Evolutionary conservation across 2,329 filamentous ascomycete species (phyloP).

Genomic region (Byssothecium circinans): DNA sequence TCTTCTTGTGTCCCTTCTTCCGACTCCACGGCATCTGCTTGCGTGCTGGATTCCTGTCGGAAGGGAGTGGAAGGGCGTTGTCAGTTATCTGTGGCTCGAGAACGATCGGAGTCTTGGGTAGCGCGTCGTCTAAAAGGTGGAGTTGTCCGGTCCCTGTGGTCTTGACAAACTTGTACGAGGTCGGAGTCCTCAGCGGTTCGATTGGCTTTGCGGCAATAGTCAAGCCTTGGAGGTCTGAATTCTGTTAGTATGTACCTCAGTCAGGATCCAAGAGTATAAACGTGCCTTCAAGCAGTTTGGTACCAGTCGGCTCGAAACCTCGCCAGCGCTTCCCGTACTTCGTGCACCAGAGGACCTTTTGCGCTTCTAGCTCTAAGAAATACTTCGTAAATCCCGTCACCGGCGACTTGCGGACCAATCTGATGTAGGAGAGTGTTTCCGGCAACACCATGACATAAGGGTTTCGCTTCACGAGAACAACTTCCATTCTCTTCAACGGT

Average conservation of each 20-base stretch:
- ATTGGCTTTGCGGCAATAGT: slow-evolving; percentile 12
- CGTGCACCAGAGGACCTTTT: slow-evolving; percentile 25
- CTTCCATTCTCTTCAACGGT: slow-evolving; percentile 23
- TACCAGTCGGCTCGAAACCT: slow-evolving; percentile 26
- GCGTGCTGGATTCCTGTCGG: not conserved
- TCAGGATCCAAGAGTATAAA: not conserved
- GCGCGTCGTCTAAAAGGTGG: slow-evolving; percentile 5
- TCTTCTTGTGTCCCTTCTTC: slow-evolving; percentile 11
- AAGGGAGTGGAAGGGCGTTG: not conserved
- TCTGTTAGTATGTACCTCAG: slow-evolving; percentile 1
- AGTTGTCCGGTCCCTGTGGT: slow-evolving; percentile 11
- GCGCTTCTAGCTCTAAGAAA: slow-evolving; percentile 25
- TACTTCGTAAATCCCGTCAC: slow-evolving; percentile 25
- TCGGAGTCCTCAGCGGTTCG: slow-evolving; percentile 19
- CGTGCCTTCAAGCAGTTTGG: slow-evolving; percentile 23
- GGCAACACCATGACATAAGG: slow-evolving; percentile 17
- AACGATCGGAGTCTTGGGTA: slow-evolving; percentile 12
- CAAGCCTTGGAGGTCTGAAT: slow-evolving; percentile 23
- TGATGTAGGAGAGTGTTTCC: slow-evolving; percentile 21
- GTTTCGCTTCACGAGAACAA: slow-evolving; percentile 26
- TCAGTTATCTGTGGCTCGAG: slow-evolving; percentile 7
- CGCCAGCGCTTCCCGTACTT: slow-evolving; percentile 24
- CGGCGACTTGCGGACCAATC: slow-evolving; percentile 20
- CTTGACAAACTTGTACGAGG: slow-evolving; percentile 18
- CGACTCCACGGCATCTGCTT: slow-evolving; percentile 7